Base-by-base conservation (phyloP, 805 yeast species). In the Yarrowia bubula region DNA sequence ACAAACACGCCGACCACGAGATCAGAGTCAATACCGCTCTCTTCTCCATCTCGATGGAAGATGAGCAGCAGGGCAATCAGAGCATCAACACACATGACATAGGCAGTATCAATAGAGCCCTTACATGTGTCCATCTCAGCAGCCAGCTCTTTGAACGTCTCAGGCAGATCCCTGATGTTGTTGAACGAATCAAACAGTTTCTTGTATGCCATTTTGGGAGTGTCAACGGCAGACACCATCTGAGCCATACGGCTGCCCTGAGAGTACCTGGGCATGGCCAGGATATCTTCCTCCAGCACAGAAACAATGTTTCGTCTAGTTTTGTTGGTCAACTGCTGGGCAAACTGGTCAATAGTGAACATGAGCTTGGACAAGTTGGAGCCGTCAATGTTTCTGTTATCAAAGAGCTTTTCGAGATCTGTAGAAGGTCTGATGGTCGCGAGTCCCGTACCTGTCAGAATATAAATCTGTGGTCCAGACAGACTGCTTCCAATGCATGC, bases 91-190 rank as follows among this genome's bases (percentile, higher is more conserved):
- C 61, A 55, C 47, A 55, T 39, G 35, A 55, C 38, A 15, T 55
- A 55, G 31, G 47, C 61, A 2, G 61, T 55, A 9, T 55, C 61
- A 32, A 55, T 55, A 31, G 61, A 39, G 18, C 61, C 61, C 13
- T 31, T 6, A 4, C 38, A 31, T 2, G 38, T 5, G 38, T 55
- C 38, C 61, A 55, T 39, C 4, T n/a, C 38, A 1, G 9, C 13
- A 8, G 47, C 46, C 11, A 55, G 46, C 11, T 41, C 47, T 3
- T 28, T 11, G 14, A 55, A 41, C 13, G 39, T 28, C 1, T 41
- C 47, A 11, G 22, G 28, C 7, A 55, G 37, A 15, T 55, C 8
- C 31, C 3, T 4, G 13, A 55, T 17, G 15, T 14, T 9, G 33
- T 55, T 55, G 61, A 55, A 31, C 13, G 47, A 13, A 8, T 55